phyloP scores from a whole-genome alignment of 1,284 basidiomycete genomes.

The Pseudozyma hubeiensis region DNA sequence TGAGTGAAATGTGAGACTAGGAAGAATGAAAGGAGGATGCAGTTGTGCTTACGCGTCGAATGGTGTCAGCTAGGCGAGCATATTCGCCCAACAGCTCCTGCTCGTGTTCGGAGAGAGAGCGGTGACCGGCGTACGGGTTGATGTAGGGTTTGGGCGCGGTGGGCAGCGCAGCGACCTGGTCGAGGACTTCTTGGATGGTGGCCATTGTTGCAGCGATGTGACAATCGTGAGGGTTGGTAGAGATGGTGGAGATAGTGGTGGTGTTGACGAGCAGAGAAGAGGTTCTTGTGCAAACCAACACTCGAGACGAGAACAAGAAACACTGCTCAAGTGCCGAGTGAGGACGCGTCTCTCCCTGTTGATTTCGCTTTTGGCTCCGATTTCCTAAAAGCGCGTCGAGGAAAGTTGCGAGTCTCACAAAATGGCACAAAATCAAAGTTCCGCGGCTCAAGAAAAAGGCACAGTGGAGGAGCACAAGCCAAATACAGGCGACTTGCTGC shows the following conservation, averaged over 20 bases:
- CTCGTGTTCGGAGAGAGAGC: conserved; percentile 53
- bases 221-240: background rate
- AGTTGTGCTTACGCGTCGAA: conserved; percentile 54
- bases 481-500: background rate
- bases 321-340: conserved; percentile 18
- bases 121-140: conserved; percentile 64
- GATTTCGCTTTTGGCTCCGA: no score
- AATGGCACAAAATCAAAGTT: conserved; percentile 3
- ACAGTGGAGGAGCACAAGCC: conserved; percentile 3
- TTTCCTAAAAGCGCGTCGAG: conserved; percentile 19
- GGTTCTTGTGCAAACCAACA: conserved; percentile 15
- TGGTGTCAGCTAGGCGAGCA: conserved; percentile 60
- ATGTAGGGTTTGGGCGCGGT: conserved; percentile 35
- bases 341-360: conserved; percentile 9
- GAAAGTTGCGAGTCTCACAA: no score
- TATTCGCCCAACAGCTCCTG: conserved; percentile 65
- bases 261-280: background rate
- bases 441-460: background rate
- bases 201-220: conserved; percentile 21
- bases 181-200: conserved; percentile 44
- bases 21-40: background rate
- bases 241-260: conserved; percentile 13
- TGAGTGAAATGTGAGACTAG: conserved; percentile 57
- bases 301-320: conserved; percentile 27
- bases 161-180: conserved; percentile 42